These are phyloP conservation scores for Nannochloropsis gaditana DNA, from an alignment of 108 stramenopile genomes.

Conservation along the genomic window DNA sequence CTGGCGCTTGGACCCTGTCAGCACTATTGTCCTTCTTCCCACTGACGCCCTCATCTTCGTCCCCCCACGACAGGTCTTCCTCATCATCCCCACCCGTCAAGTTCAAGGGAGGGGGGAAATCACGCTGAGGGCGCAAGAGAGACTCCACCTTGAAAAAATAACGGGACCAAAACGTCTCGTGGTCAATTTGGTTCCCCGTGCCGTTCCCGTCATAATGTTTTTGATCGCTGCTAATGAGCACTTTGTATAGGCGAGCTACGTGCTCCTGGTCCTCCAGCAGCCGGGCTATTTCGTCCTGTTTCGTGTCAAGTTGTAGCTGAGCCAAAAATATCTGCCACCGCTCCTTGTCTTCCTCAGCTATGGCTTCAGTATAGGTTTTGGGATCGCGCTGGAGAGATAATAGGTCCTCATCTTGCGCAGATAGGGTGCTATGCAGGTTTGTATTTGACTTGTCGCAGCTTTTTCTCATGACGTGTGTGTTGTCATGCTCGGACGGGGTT, in stretches of 20 bases:
- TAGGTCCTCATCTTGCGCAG: not conserved
- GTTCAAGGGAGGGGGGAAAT: not conserved
- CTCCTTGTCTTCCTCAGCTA: not conserved
- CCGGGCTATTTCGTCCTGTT: not conserved
- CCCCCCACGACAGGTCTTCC: conserved; percentile 14
- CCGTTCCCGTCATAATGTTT: not conserved
- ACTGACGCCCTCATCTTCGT: not conserved
- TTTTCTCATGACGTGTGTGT: not conserved
- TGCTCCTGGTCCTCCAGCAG: not conserved
- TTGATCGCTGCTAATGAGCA: not conserved
- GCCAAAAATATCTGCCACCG: not conserved
- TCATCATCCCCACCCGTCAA: not conserved
- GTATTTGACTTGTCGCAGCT: not conserved
- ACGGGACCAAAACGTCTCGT: not conserved
- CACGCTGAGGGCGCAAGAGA: not conserved
- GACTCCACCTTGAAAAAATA: not conserved
- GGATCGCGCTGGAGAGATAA: not conserved
- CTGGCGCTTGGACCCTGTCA: not conserved
- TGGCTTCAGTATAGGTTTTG: not conserved
- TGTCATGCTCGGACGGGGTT: not conserved
- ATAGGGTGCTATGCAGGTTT: not conserved
- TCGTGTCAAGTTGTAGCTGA: not conserved
- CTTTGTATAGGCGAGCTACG: not conserved
- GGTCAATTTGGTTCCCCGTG: not conserved
- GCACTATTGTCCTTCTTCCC: not conserved